These are phyloP conservation scores for Geosmithia morbida DNA, from an alignment of 2,329 filamentous ascomycete genomes.

Conservation along the genomic window DNA sequence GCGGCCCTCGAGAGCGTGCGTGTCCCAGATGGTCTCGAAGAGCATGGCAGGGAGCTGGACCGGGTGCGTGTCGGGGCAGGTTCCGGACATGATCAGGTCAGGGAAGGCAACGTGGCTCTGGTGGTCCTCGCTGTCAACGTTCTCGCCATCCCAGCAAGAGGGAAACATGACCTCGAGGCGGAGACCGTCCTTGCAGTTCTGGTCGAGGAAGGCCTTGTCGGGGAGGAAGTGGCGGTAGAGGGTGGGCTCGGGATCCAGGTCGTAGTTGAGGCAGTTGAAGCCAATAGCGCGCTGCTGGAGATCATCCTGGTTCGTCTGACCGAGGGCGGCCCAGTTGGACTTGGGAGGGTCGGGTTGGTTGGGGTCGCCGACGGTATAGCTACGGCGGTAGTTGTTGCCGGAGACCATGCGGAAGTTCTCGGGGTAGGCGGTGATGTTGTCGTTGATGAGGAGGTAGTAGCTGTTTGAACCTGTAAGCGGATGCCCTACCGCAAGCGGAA, in stretches of 20 bases:
- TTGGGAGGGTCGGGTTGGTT: constrained; percentile 49
- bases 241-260: constrained; percentile 48
- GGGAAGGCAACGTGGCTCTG: constrained; percentile 65
- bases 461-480: constrained; percentile 22
- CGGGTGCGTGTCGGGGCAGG: constrained; percentile 56
- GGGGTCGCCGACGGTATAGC: constrained; percentile 55
- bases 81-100: constrained; percentile 58
- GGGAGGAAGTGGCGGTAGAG: constrained; percentile 74
- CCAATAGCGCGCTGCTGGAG: constrained; percentile 72
- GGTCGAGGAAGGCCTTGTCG: constrained; percentile 64
- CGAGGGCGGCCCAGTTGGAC: constrained; percentile 51
- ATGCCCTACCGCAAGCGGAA: neutral
- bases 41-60: constrained; percentile 61
- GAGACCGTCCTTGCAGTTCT: constrained; percentile 67
- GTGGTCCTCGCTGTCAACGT: constrained; percentile 39
- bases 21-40: constrained; percentile 77
- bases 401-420: constrained; percentile 69
- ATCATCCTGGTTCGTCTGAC: constrained; percentile 50
- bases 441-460: constrained; percentile 68
- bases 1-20: constrained; percentile 44
- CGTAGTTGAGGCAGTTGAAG: constrained; percentile 95
- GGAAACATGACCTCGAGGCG: constrained; percentile 80
- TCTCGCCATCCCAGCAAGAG: constrained; percentile 69
- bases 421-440: constrained; percentile 61
- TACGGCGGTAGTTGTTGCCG: constrained; percentile 52